Percentiles rank a stretch among this genome's conserved stretches.
Conservation (phyloP, 441 rosid genomes). For the Gossypium schwendimanii region DNA sequence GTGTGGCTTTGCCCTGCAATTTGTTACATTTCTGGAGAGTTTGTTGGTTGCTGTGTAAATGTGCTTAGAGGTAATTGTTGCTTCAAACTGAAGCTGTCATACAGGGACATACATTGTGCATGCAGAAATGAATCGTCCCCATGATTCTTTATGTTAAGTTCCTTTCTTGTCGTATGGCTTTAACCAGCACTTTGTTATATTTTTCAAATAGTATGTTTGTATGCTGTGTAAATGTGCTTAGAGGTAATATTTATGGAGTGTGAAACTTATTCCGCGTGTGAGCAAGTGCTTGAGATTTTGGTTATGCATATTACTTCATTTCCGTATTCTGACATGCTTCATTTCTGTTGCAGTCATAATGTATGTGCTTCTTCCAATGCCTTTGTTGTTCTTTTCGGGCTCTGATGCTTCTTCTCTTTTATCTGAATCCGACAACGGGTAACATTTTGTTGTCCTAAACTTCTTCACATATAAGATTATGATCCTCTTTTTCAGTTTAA, state of each 20-base stretch:
- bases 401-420: conserved; percentile 56
- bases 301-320: not conserved
- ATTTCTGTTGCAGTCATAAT: conserved; percentile 55
- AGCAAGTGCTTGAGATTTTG: not conserved
- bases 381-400: conserved; percentile 76
- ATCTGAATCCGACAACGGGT: conserved; percentile 63
- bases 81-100: not conserved
- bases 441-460: not conserved
- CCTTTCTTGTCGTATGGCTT: not conserved
- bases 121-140: not conserved
- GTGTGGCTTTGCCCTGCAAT: not conserved
- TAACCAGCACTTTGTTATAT: not conserved
- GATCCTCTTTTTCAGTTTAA: not conserved
- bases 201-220: not conserved
- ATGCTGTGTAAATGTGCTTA: not conserved
- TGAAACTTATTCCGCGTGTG: not conserved
- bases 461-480: not conserved
- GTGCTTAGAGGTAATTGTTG: not conserved
- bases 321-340: conserved; percentile 7
- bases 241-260: not conserved
- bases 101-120: not conserved
- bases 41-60: no score
- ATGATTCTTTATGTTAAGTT: not conserved
- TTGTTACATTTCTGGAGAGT: not conserved
- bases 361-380: conserved; percentile 95